Evolutionary conservation across 768 basidiomycete genomes (phyloP), one percentile per base, ranked within the genome.

Genomic region (Lactarius sanguifluus): DNA sequence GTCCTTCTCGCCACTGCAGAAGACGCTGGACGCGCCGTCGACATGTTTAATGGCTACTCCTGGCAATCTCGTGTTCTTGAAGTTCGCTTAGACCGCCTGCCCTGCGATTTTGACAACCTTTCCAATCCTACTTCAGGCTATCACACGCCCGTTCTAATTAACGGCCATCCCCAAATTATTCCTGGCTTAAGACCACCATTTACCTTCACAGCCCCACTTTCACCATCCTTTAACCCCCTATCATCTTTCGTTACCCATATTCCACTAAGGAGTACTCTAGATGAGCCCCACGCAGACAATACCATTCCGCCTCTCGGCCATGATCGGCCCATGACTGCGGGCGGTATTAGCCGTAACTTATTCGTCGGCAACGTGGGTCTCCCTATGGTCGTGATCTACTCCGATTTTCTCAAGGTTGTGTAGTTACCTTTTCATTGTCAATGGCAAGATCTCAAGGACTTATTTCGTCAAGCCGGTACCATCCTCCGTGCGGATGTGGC

Each of bases 361-460:
- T 94, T 96, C 72, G 90, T 96, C 40, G 93, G 92, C 63, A 96
- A 96, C 76, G 92, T 94, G 74, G 75, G 90, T 84, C 57, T 60
- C 64, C 61, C 57, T 54, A 67, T 61, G 66, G 67, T 62, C 62
- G 66, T 61, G 47, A 62, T 64, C 47, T 61, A 67, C 60, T 68
- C 52, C 55, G 40, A 60, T 59, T 61, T 69, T 61, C 61, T 70
- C 66, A 67, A 64, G 66, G 38, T 58, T 68, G 58, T 57, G 16
- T 66, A 94, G 92, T 84, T 96, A 18, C 94, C 94, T 0, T 95
- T 94, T 77, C 94, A 95, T 72, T 90, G 89, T 71, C 94, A 95
- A 78, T 99, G 96, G 96, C 96, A 98, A 77, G 96, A 98, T 74
- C 83, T 99, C 54, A 98, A 98, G 77, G 96, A 98, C 77, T 82